A percentile compares a stretch with the other conserved stretches of the same genome.
Evolutionary conservation across 1,284 basidiomycete species (phyloP).

Genomic region (Moesziomyces sp.): DNA sequence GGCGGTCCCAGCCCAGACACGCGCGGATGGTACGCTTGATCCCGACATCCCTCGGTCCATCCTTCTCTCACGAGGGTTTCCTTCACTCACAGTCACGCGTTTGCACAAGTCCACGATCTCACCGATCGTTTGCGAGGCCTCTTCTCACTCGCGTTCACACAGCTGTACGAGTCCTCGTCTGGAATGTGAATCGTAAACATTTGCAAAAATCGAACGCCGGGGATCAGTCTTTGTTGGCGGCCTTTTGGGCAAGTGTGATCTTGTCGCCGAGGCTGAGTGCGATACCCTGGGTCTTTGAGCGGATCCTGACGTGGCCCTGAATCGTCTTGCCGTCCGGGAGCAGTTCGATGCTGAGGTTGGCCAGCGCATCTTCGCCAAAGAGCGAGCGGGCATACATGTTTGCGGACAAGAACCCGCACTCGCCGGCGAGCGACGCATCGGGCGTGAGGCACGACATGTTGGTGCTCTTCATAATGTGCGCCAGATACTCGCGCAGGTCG

Average conservation of each 20-base stretch:
- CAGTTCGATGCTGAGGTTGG: constrained; percentile 93
- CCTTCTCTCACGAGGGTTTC: too few relatives aligned
- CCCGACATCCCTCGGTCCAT: not conserved
- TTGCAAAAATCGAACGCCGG: not conserved
- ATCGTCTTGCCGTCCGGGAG: constrained; percentile 73
- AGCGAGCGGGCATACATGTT: constrained; percentile 91
- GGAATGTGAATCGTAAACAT: not conserved
- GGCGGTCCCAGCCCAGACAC: constrained; percentile 9
- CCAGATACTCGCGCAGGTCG: constrained; percentile 83
- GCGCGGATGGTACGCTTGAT: constrained; percentile 20
- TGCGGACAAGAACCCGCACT: constrained; percentile 91
- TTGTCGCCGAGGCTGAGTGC: constrained; percentile 91
- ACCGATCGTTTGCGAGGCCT: too few relatives aligned
- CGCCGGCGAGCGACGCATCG: constrained; percentile 87
- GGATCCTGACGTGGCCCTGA: constrained; percentile 65
- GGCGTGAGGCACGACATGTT: constrained; percentile 98
- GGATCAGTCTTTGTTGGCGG: constrained; percentile 20
- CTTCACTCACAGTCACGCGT: not conserved
- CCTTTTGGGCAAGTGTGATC: constrained; percentile 70
- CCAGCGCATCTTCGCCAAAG: constrained; percentile 96
- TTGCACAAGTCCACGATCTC: not conserved
- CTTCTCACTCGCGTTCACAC: not conserved
- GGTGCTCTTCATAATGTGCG: constrained; percentile 83
- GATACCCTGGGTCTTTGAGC: constrained; percentile 72
- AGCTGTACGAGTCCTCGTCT: not conserved